phyloP scores from a whole-genome alignment of 495 filamentous ascomycete genomes.

The Chaetomium fimeti region DNA sequence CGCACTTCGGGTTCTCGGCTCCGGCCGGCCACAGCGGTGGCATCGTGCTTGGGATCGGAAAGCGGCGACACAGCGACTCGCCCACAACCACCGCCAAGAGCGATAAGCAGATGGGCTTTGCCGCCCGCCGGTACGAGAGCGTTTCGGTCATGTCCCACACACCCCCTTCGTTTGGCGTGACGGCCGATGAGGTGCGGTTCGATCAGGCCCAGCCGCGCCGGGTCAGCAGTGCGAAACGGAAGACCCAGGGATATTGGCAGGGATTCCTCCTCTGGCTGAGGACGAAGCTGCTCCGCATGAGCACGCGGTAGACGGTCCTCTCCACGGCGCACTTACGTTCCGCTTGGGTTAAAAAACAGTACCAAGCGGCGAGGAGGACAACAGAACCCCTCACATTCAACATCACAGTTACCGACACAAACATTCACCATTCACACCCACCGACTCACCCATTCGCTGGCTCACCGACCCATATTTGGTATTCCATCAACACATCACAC shows the following conservation, averaged over 20 bases:
- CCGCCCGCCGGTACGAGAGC: slow-evolving; percentile 47
- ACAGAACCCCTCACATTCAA: not conserved
- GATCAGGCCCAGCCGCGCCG: slow-evolving; percentile 35
- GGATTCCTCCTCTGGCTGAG: slow-evolving; percentile 56
- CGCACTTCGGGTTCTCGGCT: slow-evolving; percentile 4
- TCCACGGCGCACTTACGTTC: not conserved
- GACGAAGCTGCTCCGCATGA: slow-evolving; percentile 49
- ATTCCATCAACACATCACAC: not conserved
- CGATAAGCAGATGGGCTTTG: slow-evolving; percentile 36
- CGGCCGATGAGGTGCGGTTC: slow-evolving; percentile 39
- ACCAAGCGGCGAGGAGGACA: slow-evolving; percentile 8
- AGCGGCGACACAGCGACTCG: slow-evolving; percentile 18
- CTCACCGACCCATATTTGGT: too few species aligned
- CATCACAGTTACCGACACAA: not conserved
- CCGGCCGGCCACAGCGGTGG: not conserved
- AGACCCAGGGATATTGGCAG: slow-evolving; percentile 54
- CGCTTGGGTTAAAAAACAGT: slow-evolving; percentile 9
- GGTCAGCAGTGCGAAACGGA: slow-evolving; percentile 49
- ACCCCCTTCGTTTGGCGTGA: slow-evolving; percentile 27
- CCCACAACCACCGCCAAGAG: slow-evolving; percentile 16
- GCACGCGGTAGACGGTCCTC: slow-evolving; percentile 26
- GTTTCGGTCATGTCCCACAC: slow-evolving; percentile 32
- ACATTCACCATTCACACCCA: not conserved
- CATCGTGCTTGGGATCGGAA: slow-evolving; percentile 11
- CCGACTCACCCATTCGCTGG: not conserved